Evolutionary conservation across 208 protist species (phyloP).

Genomic region (Trypanosoma melophagium): DNA sequence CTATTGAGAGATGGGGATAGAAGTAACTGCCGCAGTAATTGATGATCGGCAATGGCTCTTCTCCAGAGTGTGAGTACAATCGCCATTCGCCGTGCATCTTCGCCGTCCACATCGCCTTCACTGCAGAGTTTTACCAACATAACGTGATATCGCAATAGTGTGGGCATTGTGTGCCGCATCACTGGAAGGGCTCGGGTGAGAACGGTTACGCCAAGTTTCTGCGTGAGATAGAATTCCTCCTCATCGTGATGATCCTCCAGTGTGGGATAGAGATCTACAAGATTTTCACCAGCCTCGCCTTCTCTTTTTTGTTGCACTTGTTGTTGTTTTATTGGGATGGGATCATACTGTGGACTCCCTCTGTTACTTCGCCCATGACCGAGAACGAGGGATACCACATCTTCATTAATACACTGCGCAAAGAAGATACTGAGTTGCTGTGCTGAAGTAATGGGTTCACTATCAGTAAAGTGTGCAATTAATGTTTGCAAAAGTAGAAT

Average conservation of each 20-base stretch:
- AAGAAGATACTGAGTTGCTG: conserved; percentile 32
- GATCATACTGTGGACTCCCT: background rate
- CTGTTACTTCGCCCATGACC: background rate
- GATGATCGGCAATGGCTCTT: conserved; percentile 34
- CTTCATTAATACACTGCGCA: conserved; percentile 41
- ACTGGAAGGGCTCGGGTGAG: conserved; percentile 26
- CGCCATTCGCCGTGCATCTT: conserved; percentile 20
- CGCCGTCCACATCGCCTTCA: conserved; percentile 10
- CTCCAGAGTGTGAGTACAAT: conserved; percentile 40
- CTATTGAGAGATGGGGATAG: background rate
- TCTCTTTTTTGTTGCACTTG: background rate
- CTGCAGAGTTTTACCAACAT: conserved; percentile 29
- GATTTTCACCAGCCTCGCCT: background rate
- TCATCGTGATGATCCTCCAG: conserved; percentile 17
- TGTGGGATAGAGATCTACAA: conserved; percentile 22
- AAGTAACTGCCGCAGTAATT: conserved; percentile 33
- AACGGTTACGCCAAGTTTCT: conserved; percentile 31
- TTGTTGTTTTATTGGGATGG: background rate
- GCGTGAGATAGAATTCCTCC: conserved; percentile 36
- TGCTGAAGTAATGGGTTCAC: conserved; percentile 15
- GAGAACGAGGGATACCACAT: conserved; percentile 35
- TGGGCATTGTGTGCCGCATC: conserved; percentile 31
- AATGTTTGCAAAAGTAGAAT: conserved; percentile 38
- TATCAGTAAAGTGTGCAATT: conserved; percentile 32
- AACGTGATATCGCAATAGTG: conserved; percentile 34